Evolutionary conservation across 257 asterid genomes (phyloP).

Genomic region (Gentiana dahurica): DNA sequence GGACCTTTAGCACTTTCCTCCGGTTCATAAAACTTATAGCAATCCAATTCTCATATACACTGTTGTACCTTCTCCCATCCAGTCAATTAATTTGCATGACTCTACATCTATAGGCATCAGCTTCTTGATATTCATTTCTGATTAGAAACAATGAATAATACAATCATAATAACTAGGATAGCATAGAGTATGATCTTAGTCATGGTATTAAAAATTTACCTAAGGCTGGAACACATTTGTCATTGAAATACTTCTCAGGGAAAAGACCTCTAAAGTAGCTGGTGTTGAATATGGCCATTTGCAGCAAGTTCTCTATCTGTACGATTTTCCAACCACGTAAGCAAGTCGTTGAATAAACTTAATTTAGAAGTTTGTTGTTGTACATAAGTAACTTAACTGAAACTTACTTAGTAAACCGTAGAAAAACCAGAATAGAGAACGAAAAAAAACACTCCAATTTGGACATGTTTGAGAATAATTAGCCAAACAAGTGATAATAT

Average conservation of each 20-base stretch:
- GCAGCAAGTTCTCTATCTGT: constrained; percentile 87
- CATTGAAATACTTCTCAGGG: too few species aligned
- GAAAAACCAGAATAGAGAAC: not conserved
- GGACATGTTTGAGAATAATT: too few species aligned
- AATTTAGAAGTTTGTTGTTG: not conserved
- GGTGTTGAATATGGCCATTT: constrained; percentile 91
- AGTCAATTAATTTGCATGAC: constrained; percentile 86
- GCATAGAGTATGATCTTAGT: too few species aligned
- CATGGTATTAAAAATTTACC: constrained; percentile 21
- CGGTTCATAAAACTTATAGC: too few species aligned
- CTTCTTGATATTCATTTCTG: constrained; percentile 96
- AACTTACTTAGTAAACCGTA: not conserved
- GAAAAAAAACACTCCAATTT: not conserved
- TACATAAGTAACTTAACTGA: not conserved
- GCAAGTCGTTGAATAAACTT: not conserved
- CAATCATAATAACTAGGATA: not conserved
- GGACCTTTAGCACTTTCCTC: too few species aligned
- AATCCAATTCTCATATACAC: too few species aligned
- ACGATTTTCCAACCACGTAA: not conserved
- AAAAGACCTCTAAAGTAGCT: constrained; percentile 92
- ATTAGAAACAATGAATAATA: constrained; percentile 8
- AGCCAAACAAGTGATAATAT: not conserved
- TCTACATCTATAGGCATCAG: constrained; percentile 98
- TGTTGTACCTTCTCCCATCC: constrained; percentile 51
- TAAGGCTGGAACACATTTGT: constrained; percentile 42